These are phyloP conservation scores for Salvia sclarea DNA, from an alignment of 305 asterid genomes.

Conservation along the genomic window DNA sequence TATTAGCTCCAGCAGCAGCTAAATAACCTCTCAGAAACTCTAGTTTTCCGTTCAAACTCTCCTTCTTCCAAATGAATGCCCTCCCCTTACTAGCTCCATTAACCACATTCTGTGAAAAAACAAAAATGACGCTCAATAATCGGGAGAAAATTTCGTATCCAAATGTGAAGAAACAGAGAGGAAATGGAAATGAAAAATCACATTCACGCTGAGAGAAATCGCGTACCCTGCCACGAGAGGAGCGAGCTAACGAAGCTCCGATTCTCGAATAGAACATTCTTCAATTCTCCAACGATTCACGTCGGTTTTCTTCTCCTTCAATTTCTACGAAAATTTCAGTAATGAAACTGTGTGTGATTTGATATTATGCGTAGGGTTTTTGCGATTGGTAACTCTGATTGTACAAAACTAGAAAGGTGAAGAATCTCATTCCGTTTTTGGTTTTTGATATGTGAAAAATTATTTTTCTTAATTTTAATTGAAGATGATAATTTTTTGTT, in stretches of 20 bases:
- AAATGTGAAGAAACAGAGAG: constrained; percentile 3
- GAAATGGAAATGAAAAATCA: not conserved
- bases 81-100: constrained; percentile 48
- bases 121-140: constrained; percentile 6
- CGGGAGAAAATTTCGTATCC: not conserved
- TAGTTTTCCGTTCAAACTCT: constrained; percentile 39
- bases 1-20: constrained; percentile 50
- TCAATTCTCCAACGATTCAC: not conserved
- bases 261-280: constrained; percentile 69
- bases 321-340: not conserved
- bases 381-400: not conserved
- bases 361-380: constrained; percentile 12
- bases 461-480: too few species aligned
- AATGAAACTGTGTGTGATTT: not conserved
- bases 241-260: constrained; percentile 53
- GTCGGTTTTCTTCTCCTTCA: constrained; percentile 1
- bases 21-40: constrained; percentile 71
- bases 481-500: too few species aligned
- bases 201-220: not conserved
- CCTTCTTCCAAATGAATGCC: constrained; percentile 38
- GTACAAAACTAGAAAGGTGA: not conserved
- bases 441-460: not conserved
- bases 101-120: constrained; percentile 55
- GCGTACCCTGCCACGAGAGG: constrained; percentile 65
- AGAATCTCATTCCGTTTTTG: not conserved